Percentiles rank a stretch among this genome's conserved stretches.
Evolutionary conservation across 116 monocot species (phyloP).

Genomic region (Zostera marina): DNA sequence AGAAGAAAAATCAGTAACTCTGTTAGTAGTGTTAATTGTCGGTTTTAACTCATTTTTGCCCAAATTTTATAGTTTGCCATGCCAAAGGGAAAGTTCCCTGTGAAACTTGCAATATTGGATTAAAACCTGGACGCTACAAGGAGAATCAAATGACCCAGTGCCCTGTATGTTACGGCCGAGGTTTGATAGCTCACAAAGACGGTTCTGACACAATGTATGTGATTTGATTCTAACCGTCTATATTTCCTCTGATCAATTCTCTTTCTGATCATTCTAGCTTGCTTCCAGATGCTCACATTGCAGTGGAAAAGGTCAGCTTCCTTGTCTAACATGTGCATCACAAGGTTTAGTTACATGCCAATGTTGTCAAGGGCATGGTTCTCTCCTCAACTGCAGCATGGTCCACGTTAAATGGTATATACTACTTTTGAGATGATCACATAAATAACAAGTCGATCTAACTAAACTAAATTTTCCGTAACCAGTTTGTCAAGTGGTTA

Average conservation of each 20-base stretch:
- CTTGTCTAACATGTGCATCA: slow-evolving; percentile 68
- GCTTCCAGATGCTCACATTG: slow-evolving; percentile 62
- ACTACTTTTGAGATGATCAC: neutral
- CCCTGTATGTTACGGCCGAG: slow-evolving; percentile 69
- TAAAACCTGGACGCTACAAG: slow-evolving; percentile 44
- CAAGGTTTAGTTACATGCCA: slow-evolving; percentile 54
- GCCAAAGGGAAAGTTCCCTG: slow-evolving; percentile 65
- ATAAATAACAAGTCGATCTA: neutral
- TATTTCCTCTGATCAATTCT: neutral
- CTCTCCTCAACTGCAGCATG: slow-evolving; percentile 32
- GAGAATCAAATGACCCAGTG: slow-evolving; percentile 66
- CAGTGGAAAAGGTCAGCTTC: slow-evolving; percentile 59
- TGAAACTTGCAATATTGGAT: slow-evolving; percentile 50
- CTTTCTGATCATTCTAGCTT: neutral
- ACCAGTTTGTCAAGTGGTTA: neutral
- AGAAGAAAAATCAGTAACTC: neutral
- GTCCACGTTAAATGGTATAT: slow-evolving; percentile 67
- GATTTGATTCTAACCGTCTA: neutral
- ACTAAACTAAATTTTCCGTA: neutral
- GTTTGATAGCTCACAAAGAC: slow-evolving; percentile 89
- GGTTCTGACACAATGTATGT: slow-evolving; percentile 90
- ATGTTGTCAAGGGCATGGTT: slow-evolving; percentile 53
- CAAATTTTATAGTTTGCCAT: slow-evolving; percentile 43
- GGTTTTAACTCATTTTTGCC: neutral
- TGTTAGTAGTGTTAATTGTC: neutral